Base-by-base conservation (phyloP, 2,329 filamentous ascomycete genomes). In the Coniochaeta ligniaria region DNA sequence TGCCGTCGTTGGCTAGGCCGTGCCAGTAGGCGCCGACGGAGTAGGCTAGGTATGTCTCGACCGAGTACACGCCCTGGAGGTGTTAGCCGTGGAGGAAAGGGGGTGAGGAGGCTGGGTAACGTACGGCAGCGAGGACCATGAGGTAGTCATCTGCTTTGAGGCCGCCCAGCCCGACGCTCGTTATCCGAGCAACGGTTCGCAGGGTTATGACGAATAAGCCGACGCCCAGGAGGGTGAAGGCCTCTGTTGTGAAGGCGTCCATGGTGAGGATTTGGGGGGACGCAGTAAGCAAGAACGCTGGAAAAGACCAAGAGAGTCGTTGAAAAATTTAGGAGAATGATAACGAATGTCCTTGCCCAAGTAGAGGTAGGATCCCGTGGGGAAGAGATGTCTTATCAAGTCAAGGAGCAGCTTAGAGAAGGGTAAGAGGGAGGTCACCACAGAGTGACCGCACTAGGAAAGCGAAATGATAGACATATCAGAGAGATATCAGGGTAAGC, bases 131-230 rank as follows among this genome's bases (percentile, higher is more conserved):
- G 20, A 84, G n/a, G 52, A 80, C 70, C 71, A 86, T 83, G 33
- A 88, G 67, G 65, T 83, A 86, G 63, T 88, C 85, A 68, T 87
- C 85, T 1, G 77, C 73, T 64, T 78, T 75, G 60, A 87, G 77
- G n/a, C 76, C 75, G 60, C 70, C 72, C 41, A 78, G 71, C 16
- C 84, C 83, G 1, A 79, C 78, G 12, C 74, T 70, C 35, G 68
- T 73, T 64, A 80, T 73, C 55, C 85, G 75, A 11, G 81, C 76
- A 58, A 76, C 78, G 1, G 78, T 77, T 35, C 85, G 77, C 12
- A 87, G 66, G 8, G 68, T 67, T 14, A 85, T 84, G 54, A 83
- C 66, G 35, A 76, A 59, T 20, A 83, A 69, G 6, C 79, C 82
- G 26, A 85, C 65, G 0, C 71, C 78, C 20, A 85, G 71, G 6